Base-by-base conservation (phyloP, 2,329 filamentous ascomycete genomes). In the Claviceps fusiformis region DNA sequence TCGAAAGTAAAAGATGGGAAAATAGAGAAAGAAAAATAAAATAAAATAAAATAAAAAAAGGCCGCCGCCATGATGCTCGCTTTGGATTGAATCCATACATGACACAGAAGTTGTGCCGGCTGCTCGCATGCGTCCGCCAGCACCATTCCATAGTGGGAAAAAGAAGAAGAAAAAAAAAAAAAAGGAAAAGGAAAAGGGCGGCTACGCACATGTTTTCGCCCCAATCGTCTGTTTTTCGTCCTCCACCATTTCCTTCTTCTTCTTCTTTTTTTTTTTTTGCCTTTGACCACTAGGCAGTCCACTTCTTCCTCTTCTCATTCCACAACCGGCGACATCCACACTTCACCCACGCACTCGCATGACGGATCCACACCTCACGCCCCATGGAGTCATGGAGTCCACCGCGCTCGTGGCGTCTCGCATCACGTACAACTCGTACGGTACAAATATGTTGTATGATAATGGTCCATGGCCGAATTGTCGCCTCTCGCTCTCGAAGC, bases 351-450 rank as follows among this genome's bases (percentile, higher is more conserved):
- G 39, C 37, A 50, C 19, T 33, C 50, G 50, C 54, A 52, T 47
- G 44, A 52, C 43, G 43, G 39, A 52, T 55, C 54, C 54, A 55
- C 44, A 24, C 44, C 31, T 10, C 33, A 53, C 33, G 31, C 31
- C 51, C 13, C 6, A 10, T 19, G 7, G 37, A 9, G n/a, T 8
- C 8, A 33, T 31, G 37, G 46, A 47, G 53, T 44, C 52, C 55
- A 56, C 52, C 19, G 29, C 35, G 19, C 55, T 56, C 52, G 52
- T 56, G 55, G 55, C 55, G 55, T 56, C 55, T 56, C 47, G 55
- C 55, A 48, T 46, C 53, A 17, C 24, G 37, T 45, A 52, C 44
- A 5, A 9, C 9, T n/a, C 24, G 45, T 46, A 24, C 43, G 17
- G 43, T 10, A 10, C 19, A 11, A 5, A 0, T 11, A 11, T 27